phyloP scores from a whole-genome alignment of 495 filamentous ascomycete species.

The Ramalina peruviana region DNA sequence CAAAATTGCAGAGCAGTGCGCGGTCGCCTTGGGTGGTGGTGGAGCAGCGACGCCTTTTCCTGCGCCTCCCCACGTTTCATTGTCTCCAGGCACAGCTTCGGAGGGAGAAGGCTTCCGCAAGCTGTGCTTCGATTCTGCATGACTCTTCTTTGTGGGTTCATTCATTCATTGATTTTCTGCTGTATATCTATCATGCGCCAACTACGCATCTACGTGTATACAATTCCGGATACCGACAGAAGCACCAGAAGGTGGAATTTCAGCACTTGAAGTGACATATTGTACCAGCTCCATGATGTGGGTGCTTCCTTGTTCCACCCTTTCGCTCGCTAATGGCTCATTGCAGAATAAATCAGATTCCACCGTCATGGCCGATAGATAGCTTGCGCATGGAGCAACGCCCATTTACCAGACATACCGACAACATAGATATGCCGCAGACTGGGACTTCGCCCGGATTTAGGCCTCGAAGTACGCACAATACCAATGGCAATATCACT shows the following conservation, averaged over 20 bases:
- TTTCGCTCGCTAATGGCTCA: not conserved
- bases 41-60: too few species aligned
- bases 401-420: too few species aligned
- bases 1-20: not conserved
- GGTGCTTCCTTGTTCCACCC: not conserved
- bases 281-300: not conserved
- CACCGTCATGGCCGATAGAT: conserved; percentile 9
- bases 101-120: too few species aligned
- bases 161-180: too few species aligned
- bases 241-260: not conserved
- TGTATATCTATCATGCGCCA: too few species aligned
- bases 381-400: not conserved
- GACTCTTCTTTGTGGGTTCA: too few species aligned
- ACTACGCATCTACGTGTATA: too few species aligned
- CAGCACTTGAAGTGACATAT: not conserved
- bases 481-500: too few species aligned
- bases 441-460: conserved; percentile 42
- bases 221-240: not conserved
- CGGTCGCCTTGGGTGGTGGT: too few species aligned
- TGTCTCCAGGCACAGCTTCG: too few species aligned
- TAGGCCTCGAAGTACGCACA: conserved; percentile 44
- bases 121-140: too few species aligned
- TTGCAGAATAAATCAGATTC: not conserved
- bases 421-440: conserved; percentile 15
- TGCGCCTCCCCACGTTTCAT: too few species aligned